Percentiles rank a stretch among this genome's conserved stretches.
These are phyloP conservation scores for Fagopyrum tataricum DNA, from an alignment of 148 eudicot species.

Conservation along the genomic window DNA sequence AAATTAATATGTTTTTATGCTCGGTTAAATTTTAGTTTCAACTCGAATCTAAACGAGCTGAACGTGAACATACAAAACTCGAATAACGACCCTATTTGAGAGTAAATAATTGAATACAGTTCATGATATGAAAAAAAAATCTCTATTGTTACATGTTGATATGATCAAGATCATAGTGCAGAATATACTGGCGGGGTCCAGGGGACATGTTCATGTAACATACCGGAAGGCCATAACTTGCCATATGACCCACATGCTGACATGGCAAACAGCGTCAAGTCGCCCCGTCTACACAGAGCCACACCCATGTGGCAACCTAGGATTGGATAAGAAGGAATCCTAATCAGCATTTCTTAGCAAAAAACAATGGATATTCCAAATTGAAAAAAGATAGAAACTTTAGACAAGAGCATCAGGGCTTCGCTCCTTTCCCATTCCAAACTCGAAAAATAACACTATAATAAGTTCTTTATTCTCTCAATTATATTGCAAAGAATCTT, in stretches of 20 bases:
- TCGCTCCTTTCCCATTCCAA: conserved; percentile 4
- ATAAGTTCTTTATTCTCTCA: conserved; percentile 12
- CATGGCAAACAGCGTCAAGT: conserved; percentile 17
- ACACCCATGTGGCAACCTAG: background rate
- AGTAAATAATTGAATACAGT: too few relatives aligned
- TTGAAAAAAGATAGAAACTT: background rate
- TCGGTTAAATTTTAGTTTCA: background rate
- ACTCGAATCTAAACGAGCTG: background rate
- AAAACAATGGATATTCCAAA: conserved; percentile 1
- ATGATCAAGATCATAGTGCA: background rate
- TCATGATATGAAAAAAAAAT: background rate
- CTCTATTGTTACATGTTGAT: background rate
- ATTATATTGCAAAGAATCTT: conserved; percentile 12
- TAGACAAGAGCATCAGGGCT: conserved; percentile 7
- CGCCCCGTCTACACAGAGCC: background rate
- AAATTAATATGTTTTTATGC: background rate
- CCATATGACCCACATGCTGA: conserved; percentile 13
- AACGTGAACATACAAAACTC: too few relatives aligned
- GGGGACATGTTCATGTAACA: background rate
- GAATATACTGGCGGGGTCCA: background rate
- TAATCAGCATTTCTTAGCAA: conserved; percentile 5
- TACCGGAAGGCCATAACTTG: background rate
- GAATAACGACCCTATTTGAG: too few relatives aligned
- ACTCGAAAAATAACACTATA: background rate
- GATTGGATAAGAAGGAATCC: conserved; percentile 8